Conservation (phyloP, 1,139 yeast species). For the Lodderomyces oxycetoniae region DNA sequence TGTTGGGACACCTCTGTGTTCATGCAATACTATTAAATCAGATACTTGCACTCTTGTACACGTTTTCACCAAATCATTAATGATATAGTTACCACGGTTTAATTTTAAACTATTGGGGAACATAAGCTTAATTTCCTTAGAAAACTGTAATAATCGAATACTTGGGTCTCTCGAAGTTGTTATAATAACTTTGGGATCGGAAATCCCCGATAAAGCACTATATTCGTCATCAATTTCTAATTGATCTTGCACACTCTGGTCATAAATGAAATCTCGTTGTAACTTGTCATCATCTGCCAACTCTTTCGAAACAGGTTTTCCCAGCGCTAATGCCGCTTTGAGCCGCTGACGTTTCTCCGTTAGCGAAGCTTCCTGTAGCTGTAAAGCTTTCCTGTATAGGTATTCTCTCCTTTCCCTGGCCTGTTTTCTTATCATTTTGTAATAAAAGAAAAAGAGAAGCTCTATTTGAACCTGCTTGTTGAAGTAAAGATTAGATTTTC, state of each 20-base stretch:
- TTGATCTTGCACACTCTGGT: slow-evolving; percentile 62
- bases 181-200: slow-evolving; percentile 88
- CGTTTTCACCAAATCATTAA: slow-evolving; percentile 80
- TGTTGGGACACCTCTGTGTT: slow-evolving; percentile 97
- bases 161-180: slow-evolving; percentile 94
- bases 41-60: slow-evolving; percentile 68
- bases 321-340: slow-evolving; percentile 84
- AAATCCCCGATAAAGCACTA: slow-evolving; percentile 77
- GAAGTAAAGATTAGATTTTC: no score
- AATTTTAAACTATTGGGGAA: slow-evolving; percentile 87
- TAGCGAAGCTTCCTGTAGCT: slow-evolving; percentile 81
- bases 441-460: background rate
- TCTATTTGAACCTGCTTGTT: background rate
- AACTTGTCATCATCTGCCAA: slow-evolving; percentile 80
- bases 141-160: slow-evolving; percentile 77
- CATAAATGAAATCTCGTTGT: slow-evolving; percentile 79
- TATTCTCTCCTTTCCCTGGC: slow-evolving; percentile 96
- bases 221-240: slow-evolving; percentile 76
- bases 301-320: slow-evolving; percentile 85
- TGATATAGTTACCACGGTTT: slow-evolving; percentile 88
- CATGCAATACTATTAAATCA: slow-evolving; percentile 83
- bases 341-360: slow-evolving; percentile 84
- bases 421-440: slow-evolving; percentile 69
- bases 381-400: slow-evolving; percentile 80
- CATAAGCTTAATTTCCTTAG: slow-evolving; percentile 84